phyloP scores from a whole-genome alignment of 345 rosid species.

The Boechera stricta region DNA sequence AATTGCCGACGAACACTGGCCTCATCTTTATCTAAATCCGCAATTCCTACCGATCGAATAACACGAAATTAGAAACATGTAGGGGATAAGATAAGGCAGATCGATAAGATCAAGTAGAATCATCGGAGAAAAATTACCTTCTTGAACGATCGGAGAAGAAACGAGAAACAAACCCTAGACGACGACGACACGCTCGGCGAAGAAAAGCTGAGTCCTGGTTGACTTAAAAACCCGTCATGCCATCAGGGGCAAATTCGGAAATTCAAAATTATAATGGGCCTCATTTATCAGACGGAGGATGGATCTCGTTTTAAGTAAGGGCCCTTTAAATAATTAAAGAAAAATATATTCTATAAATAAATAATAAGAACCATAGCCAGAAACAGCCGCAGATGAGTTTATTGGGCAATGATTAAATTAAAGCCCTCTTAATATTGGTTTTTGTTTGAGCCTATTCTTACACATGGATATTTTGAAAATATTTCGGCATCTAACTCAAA shows the following conservation, averaged over 20 bases:
- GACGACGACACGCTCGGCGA: conserved; percentile 20
- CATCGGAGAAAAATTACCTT: conserved; percentile 23
- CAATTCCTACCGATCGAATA: conserved; percentile 1
- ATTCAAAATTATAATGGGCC: conserved; percentile 6
- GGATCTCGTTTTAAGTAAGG: background rate
- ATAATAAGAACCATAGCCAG: too few relatives aligned
- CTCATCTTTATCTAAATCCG: conserved; percentile 48
- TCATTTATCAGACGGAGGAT: background rate
- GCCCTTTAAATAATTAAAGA: too few relatives aligned
- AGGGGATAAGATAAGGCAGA: background rate
- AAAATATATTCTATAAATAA: too few relatives aligned
- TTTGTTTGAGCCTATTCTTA: too few relatives aligned
- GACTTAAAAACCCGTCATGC: background rate
- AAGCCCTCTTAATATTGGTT: too few relatives aligned
- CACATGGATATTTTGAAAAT: too few relatives aligned
- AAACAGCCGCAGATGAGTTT: too few relatives aligned
- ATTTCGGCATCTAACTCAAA: too few relatives aligned
- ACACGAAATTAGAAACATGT: background rate
- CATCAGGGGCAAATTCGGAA: conserved; percentile 7
- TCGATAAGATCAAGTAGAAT: background rate
- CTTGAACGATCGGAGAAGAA: conserved; percentile 7
- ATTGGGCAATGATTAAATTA: too few relatives aligned
- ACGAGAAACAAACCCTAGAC: conserved; percentile 31
- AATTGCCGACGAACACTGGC: conserved; percentile 83
- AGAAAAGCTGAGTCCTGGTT: background rate